A percentile compares a stretch with the other conserved stretches of the same genome.
phyloP scores from a whole-genome alignment of 108 stramenopile species.

The Skeletonema marinoi region DNA sequence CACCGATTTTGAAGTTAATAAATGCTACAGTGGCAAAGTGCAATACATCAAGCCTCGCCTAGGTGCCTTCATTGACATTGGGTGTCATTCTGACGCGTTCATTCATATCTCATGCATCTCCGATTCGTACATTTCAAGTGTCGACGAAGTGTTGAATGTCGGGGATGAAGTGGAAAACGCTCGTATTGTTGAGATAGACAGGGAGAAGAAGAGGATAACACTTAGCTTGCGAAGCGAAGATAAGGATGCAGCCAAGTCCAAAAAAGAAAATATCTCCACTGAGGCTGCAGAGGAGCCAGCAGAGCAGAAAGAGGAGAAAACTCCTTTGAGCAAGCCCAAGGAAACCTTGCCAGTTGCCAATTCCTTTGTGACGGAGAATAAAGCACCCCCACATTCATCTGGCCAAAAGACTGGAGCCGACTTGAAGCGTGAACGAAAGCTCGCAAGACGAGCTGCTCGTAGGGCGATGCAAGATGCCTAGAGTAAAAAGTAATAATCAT shows the following conservation, averaged over 20 bases:
- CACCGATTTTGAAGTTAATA: conserved; percentile 77
- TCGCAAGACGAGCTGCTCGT: conserved; percentile 76
- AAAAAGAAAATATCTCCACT: conserved; percentile 37
- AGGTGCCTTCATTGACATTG: conserved; percentile 88
- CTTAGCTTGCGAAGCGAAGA: conserved; percentile 75
- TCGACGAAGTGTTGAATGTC: conserved; percentile 57
- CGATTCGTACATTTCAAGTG: conserved; percentile 71
- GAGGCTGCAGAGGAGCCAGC: conserved; percentile 19
- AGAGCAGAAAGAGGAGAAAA: conserved; percentile 14
- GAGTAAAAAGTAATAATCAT: not conserved
- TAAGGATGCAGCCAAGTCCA: conserved; percentile 55
- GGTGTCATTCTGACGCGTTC: conserved; percentile 87
- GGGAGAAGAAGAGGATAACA: conserved; percentile 70
- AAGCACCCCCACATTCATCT: not conserved
- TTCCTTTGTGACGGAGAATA: conserved; percentile 2
- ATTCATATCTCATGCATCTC: conserved; percentile 78
- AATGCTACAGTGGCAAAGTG: conserved; percentile 65
- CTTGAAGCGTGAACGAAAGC: conserved; percentile 77
- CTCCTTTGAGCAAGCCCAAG: conserved; percentile 10
- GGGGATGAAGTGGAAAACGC: conserved; percentile 62
- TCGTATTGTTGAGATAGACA: conserved; percentile 76
- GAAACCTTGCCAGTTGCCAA: conserved; percentile 1
- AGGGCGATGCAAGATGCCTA: conserved; percentile 20
- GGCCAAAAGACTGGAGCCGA: conserved; percentile 48
- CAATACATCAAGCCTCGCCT: conserved; percentile 81